Evolutionary conservation across 345 rosid genomes (phyloP), one percentile per base, ranked within the genome.

Genomic region (Clarkia xantiana): DNA sequence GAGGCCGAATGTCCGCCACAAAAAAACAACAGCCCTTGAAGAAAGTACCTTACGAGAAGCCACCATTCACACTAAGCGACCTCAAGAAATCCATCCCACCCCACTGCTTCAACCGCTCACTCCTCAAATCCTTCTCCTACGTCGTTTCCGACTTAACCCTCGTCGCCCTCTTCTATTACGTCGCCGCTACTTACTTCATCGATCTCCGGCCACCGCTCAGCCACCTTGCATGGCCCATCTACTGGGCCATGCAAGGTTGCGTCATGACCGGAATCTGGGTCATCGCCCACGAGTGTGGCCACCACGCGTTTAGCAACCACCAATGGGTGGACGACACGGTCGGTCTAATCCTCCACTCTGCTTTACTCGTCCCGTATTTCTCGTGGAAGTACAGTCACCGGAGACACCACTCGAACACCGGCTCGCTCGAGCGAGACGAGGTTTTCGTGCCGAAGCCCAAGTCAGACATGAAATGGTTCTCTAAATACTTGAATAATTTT

Each of bases 351-450:
- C 79, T 80, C 52, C 87, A 80, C 60, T 77, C 87, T 1, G 54
- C 64, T 10, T 75, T 80, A 34, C 52, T 80, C 3, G 77, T 75
- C 48, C 82, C 83, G 0, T 76, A 63, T 68, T 80, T 80, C 69
- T 77, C 87, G 8, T 80, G 79, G 79, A 80, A 80, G 50, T 53
- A 68, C 45, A 80, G 83, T 52, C 87, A 77, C 41, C 77, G 79
- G 18, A 76, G 81, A 53, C 81, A 75, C 57, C 87, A 80, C 51
- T 72, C 80, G 6, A 80, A 80, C 72, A 80, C 73, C 0, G 73
- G 70, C 1, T 80, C 87, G 9, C 62, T 80, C 11, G 83, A 75
- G 16, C 71, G 72, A 0, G 87, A 77, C 14, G 83, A 80, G 49
- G 83, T 77, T 15, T 80, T 72, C 45, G 79, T 80, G 23, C 83